Evolutionary conservation across 1,284 basidiomycete species (phyloP), one percentile per base, ranked within the genome.

Genomic region (Naganishia sp.): DNA sequence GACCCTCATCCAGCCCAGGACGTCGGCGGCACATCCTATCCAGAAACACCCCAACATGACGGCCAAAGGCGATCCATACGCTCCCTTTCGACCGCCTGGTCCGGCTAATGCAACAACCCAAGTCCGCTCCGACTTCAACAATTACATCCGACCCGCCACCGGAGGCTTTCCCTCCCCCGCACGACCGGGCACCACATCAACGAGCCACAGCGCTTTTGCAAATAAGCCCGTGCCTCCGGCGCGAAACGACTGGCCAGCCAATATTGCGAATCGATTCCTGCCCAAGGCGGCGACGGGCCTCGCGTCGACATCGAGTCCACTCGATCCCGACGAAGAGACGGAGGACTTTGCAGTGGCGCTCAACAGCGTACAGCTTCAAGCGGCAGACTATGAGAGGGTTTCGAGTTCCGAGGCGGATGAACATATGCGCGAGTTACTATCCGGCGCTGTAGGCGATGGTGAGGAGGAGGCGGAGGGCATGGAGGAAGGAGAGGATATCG

Each of bases 401-500:
- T 65, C 70, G 21, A 55, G 69, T 13, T 83, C 82, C 42, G 85
- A 88, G 31, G 81, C 82, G 2, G 81, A 85, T 44, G 80, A 82
- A 33, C 85, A 87, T 61, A 79, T 83, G 78, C 74, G 78, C 43
- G 81, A 82, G 63, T 74, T 83, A 9, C 71, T 82, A 13, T 76
- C 78, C 18, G 78, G 78, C 1, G 80, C 80, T 0, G 74, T 81
- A 3, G 81, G 80, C 6, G 79, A 79, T 33, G 76, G 76, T 3
- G 75, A 78, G 55, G 76, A 72, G 33, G 78, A 76, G 18, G 68
- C 71, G 25, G 83, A 87, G 63, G 73, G 66, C 0, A 49, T 69
- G n/a, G 81, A 84, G 76, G 83, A 84, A 6, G 77, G 76, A 5
- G 86, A 90, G 66, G 85, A 87, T 1, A 80, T 82, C 3, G 88